These are phyloP conservation scores for Excoecaria agallocha DNA, from an alignment of 345 rosid genomes.

Conservation along the genomic window DNA sequence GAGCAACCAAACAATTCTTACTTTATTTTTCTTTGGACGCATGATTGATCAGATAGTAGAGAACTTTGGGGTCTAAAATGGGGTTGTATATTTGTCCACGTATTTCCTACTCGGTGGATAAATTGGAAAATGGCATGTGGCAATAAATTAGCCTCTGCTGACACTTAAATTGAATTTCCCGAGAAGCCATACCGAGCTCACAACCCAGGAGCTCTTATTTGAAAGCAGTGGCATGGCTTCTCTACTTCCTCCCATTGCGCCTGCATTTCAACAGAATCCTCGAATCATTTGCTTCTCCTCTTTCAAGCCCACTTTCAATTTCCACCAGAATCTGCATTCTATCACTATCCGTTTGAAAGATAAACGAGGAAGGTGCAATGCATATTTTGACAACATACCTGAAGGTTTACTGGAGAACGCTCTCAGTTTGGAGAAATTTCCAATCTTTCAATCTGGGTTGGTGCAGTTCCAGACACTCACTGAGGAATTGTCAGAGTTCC, in stretches of 20 bases:
- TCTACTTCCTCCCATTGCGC: constrained; percentile 45
- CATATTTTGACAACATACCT: constrained; percentile 43
- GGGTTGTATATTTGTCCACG: constrained; percentile 33
- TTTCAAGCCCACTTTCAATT: constrained; percentile 30
- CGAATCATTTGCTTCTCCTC: constrained; percentile 36
- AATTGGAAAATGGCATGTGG: constrained; percentile 30
- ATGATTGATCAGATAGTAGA: neutral
- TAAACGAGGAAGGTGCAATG: constrained; percentile 43
- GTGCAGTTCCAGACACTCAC: constrained; percentile 41
- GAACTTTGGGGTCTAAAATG: neutral
- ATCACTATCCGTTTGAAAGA: constrained; percentile 21
- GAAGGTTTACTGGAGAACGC: constrained; percentile 27
- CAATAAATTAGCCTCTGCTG: constrained; percentile 36
- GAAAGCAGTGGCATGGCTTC: constrained; percentile 46
- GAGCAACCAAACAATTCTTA: neutral
- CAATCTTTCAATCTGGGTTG: constrained; percentile 43
- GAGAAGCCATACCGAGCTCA: neutral
- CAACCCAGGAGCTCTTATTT: neutral
- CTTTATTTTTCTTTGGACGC: neutral
- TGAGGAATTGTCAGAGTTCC: constrained; percentile 46
- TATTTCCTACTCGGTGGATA: constrained; percentile 27
- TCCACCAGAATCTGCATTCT: constrained; percentile 24
- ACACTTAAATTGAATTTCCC: constrained; percentile 10
- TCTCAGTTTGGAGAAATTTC: constrained; percentile 36
- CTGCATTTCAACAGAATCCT: constrained; percentile 32